Conservation (phyloP, 495 filamentous ascomycete genomes). For the Penicillium arizonense region DNA sequence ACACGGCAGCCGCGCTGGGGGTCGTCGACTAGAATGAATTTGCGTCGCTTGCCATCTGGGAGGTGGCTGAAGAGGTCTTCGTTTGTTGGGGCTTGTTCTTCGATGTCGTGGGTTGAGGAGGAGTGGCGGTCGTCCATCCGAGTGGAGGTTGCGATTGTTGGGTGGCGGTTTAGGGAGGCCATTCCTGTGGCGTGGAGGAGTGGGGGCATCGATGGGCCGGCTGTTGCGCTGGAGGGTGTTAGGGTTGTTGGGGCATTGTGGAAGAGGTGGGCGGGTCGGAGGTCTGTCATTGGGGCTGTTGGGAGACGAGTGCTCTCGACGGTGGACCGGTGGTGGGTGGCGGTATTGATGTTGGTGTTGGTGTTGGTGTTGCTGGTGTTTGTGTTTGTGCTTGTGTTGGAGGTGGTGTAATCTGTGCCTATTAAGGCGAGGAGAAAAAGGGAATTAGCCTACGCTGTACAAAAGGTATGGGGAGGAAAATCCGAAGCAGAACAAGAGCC, state of each 20-base stretch:
- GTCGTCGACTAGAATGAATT: slow-evolving; percentile 95
- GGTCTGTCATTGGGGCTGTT: slow-evolving; percentile 43
- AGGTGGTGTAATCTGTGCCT: slow-evolving; percentile 35
- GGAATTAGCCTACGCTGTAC: slow-evolving; percentile 48
- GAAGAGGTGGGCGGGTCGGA: slow-evolving; percentile 78
- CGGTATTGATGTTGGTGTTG: slow-evolving; percentile 8
- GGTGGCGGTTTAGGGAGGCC: slow-evolving; percentile 48
- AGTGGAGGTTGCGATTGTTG: slow-evolving; percentile 38
- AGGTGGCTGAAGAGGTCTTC: slow-evolving; percentile 78
- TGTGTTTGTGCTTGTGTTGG: no score
- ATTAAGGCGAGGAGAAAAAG: slow-evolving; percentile 25
- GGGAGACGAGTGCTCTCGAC: slow-evolving; percentile 18
- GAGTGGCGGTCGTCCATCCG: slow-evolving; percentile 17
- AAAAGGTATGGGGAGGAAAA: slow-evolving; percentile 17
- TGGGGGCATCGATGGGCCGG: slow-evolving; percentile 67
- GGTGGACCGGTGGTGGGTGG: slow-evolving; percentile 24
- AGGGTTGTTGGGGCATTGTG: slow-evolving; percentile 67
- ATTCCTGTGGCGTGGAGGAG: slow-evolving; percentile 65
- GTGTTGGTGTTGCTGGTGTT: no score
- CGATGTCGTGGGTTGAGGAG: slow-evolving; percentile 30
- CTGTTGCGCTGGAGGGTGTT: slow-evolving; percentile 37
- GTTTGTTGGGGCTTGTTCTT: slow-evolving; percentile 47
- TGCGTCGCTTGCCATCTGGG: slow-evolving; percentile 84
- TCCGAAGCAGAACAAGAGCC: slow-evolving; percentile 16
- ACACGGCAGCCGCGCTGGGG: slow-evolving; percentile 71